Percentiles rank a stretch among this genome's conserved stretches.
Conservation (phyloP, 345 rosid genomes). For the Balakata baccata region DNA sequence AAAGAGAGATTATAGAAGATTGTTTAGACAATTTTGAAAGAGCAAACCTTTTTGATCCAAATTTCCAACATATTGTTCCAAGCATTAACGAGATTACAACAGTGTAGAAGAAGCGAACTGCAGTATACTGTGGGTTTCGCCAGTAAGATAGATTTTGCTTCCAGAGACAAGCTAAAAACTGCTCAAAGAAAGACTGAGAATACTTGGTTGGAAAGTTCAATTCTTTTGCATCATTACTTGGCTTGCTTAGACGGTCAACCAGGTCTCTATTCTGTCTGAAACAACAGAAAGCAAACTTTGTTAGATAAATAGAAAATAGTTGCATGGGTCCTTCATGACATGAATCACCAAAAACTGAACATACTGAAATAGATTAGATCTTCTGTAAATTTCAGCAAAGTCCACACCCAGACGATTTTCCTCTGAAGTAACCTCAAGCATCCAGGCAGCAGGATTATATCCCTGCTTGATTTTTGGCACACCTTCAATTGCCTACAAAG, state of each 20-base stretch:
- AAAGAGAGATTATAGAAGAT: slow-evolving; percentile 5
- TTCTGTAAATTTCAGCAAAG: slow-evolving; percentile 81
- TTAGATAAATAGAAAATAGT: slow-evolving; percentile 4
- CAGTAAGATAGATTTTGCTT: slow-evolving; percentile 95
- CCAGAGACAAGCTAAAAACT: slow-evolving; percentile 90
- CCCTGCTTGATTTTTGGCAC: slow-evolving; percentile 77
- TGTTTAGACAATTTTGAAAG: background rate
- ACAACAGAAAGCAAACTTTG: slow-evolving; percentile 10
- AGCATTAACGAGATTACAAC: slow-evolving; percentile 87
- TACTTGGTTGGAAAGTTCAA: slow-evolving; percentile 78
- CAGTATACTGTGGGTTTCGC: slow-evolving; percentile 95
- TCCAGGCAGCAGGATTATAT: slow-evolving; percentile 96
- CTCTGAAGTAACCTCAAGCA: slow-evolving; percentile 90
- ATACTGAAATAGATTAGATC: slow-evolving; percentile 69
- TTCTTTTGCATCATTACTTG: slow-evolving; percentile 57
- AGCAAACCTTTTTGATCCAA: slow-evolving; percentile 73
- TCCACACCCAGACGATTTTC: slow-evolving; percentile 73
- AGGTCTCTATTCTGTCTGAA: slow-evolving; percentile 67
- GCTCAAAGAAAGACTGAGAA: slow-evolving; percentile 65
- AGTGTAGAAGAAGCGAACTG: slow-evolving; percentile 95
- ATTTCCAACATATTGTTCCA: slow-evolving; percentile 96
- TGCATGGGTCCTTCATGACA: background rate
- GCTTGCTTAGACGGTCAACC: slow-evolving; percentile 74
- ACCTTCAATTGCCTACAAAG: slow-evolving; percentile 70
- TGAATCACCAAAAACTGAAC: slow-evolving; percentile 26